Conservation (phyloP, 2,329 filamentous ascomycete species). For the Fusarium anguioides region DNA sequence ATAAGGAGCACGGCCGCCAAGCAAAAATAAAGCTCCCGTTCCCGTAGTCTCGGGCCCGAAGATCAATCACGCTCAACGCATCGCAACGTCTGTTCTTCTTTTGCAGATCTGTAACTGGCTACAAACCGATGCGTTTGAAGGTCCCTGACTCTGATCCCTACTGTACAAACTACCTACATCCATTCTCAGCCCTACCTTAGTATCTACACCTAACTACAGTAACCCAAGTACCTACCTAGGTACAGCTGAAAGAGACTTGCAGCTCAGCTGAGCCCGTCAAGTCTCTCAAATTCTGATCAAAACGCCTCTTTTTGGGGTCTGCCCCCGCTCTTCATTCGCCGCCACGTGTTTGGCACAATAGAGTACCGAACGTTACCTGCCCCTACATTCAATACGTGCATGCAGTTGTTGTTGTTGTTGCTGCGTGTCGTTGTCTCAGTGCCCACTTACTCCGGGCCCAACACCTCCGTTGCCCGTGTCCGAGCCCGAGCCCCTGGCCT, state of each 20-base stretch:
- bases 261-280: conserved; percentile 23
- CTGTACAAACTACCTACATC: not conserved
- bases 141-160: conserved; percentile 13
- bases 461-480: conserved; percentile 1
- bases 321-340: conserved; percentile 1
- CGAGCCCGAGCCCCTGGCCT: not conserved
- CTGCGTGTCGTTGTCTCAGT: conserved; percentile 11
- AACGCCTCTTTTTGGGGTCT: conserved; percentile 15
- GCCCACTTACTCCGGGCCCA: conserved; percentile 5
- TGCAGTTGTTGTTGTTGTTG: conserved; percentile 10
- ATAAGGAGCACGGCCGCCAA: conserved; percentile 22
- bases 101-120: conserved; percentile 19
- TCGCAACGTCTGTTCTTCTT: not conserved
- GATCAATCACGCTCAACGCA: conserved; percentile 14
- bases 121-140: conserved; percentile 3
- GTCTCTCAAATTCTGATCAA: conserved; percentile 5
- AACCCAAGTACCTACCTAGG: not conserved
- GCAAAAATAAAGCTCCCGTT: conserved; percentile 8
- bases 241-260: conserved; percentile 25
- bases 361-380: not conserved
- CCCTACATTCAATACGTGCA: not conserved
- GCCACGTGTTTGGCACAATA: conserved; percentile 1
- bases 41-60: conserved; percentile 31
- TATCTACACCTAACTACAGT: too few relatives aligned
- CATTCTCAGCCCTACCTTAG: not conserved